Evolutionary conservation across 495 filamentous ascomycete species (phyloP).

Genomic region (Xylaria longipes): DNA sequence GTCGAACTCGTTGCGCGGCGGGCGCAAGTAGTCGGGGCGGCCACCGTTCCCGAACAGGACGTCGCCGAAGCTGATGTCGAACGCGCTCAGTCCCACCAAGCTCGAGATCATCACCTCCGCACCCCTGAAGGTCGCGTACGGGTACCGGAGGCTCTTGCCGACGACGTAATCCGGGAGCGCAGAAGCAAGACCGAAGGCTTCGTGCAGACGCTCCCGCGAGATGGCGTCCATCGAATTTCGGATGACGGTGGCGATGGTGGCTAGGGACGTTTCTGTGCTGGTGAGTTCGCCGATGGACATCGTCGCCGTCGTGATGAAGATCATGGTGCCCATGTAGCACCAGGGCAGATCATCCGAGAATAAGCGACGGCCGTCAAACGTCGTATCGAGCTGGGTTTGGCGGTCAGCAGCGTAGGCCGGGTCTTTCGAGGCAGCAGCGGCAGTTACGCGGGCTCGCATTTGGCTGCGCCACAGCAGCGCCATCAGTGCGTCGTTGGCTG

Average conservation of each 20-base stretch:
- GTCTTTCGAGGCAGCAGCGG: no score
- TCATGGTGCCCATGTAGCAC: background rate
- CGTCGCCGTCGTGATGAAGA: background rate
- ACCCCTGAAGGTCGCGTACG: background rate
- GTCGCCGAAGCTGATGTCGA: slow-evolving; percentile 15
- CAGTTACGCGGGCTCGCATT: no score
- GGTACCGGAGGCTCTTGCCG: background rate
- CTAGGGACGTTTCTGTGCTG: background rate
- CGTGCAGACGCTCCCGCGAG: background rate
- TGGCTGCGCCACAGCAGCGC: no score
- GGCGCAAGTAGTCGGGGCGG: background rate
- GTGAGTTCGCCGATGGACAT: background rate
- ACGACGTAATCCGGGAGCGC: background rate
- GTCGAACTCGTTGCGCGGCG: slow-evolving; percentile 6
- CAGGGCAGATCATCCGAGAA: background rate
- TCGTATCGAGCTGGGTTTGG: no score
- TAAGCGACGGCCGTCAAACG: no score
- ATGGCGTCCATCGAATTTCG: background rate
- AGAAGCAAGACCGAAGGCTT: background rate
- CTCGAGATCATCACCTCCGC: background rate
- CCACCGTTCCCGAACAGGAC: slow-evolving; percentile 7
- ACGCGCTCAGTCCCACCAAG: slow-evolving; percentile 10
- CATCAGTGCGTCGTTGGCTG: no score
- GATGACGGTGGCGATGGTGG: background rate
- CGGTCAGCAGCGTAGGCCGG: no score